Evolutionary conservation across 768 basidiomycete species (phyloP), one percentile per base, ranked within the genome.

Genomic region (Suillus americanus): DNA sequence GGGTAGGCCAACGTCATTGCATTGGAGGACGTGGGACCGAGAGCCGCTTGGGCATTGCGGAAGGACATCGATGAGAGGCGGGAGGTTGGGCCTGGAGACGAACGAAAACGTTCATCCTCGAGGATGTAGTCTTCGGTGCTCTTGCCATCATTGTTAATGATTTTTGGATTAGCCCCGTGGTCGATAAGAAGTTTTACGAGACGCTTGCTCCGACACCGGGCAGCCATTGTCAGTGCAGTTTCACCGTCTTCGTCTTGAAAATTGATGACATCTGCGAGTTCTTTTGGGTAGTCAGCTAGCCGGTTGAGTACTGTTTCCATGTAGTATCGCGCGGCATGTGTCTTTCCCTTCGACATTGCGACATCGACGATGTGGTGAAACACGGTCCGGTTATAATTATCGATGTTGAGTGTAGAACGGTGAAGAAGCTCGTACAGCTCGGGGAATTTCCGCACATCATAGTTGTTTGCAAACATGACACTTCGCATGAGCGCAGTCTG

Each of bases 391-490:
- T 99, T 98, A 73, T 89, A 90, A 75, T 95, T 92, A 82, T 99
- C 97, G 78, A 99, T 99, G 75, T 99, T 98, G 71, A 99, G 90
- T 0, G 97, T 98, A 20, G 96, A 97, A n/a, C 95, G 91, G 72
- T 99, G 97, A 41, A 99, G 79, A 16, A 99, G 86, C 74, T 99
- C 96, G 78, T 97, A 98, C 20, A 99, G 82, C 75, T 99, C 97
- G 2, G 95, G 94, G 71, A 99, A 99, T 77, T 99, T 99, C 69
- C 97, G 92, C 55, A 99, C 92, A 76, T 99, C 97, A 74, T 99
- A 99, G 75, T 99, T 99, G 78, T 99, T 99, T 59, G 94, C 94
- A 76, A 99, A 99, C 97, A 99, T 99, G 70, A 99, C 97, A 71
- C 90, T 91, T 18, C 97, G 93, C 97, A 99, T 99, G 50, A 99